Conservation (phyloP, 2,329 filamentous ascomycete genomes). For the Cryphonectria radicalis region DNA sequence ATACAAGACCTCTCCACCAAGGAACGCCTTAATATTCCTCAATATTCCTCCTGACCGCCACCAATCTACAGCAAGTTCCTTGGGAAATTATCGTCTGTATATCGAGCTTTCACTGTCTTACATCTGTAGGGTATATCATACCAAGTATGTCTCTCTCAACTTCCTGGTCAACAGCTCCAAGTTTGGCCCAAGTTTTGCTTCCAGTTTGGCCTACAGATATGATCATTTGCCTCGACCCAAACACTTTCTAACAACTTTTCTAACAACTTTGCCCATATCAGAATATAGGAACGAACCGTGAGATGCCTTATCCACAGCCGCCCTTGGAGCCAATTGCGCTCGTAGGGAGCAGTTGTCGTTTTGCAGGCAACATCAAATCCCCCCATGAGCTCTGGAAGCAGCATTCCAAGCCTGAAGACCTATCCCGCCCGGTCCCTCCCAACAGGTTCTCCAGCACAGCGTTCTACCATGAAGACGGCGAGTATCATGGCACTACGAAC, state of each 20-base stretch:
- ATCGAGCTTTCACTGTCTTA: neutral
- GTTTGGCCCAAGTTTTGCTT: neutral
- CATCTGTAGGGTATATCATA: neutral
- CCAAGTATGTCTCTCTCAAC: neutral
- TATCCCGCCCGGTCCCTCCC: conserved; percentile 35
- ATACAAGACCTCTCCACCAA: neutral
- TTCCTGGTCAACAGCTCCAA: neutral
- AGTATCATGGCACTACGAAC: conserved; percentile 41
- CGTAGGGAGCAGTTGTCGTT: conserved; percentile 40
- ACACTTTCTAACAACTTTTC: neutral
- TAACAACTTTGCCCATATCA: neutral
- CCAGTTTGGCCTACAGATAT: neutral
- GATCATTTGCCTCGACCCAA: neutral
- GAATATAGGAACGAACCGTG: neutral
- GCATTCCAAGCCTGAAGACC: conserved; percentile 36
- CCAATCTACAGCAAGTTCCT: neutral
- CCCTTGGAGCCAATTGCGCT: conserved; percentile 36
- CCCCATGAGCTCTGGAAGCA: conserved; percentile 40
- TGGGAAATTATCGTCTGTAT: neutral
- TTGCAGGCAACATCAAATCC: conserved; percentile 38
- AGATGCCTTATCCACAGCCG: conserved; percentile 28
- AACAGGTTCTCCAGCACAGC: conserved; percentile 37
- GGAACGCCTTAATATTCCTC: neutral
- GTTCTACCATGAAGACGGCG: conserved; percentile 40
- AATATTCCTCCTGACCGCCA: neutral